These are phyloP conservation scores for Starmerella bombi DNA, from an alignment of 805 yeast species.

Conservation along the genomic window DNA sequence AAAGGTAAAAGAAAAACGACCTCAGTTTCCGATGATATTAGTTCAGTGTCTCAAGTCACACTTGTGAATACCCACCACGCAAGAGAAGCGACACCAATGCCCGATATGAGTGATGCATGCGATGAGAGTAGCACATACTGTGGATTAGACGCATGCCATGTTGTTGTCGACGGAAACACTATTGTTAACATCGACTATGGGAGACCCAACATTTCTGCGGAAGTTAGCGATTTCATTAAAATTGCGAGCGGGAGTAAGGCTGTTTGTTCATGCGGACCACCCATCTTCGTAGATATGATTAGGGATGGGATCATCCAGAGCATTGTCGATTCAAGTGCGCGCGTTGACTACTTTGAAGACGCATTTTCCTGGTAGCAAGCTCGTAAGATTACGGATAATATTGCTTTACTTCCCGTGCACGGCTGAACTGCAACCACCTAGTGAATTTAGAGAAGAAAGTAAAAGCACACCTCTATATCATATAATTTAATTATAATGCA, in stretches of 20 bases:
- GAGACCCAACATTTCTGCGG: slow-evolving; percentile 17
- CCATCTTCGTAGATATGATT: slow-evolving; percentile 41
- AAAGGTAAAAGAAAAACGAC: not conserved
- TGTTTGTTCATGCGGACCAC: slow-evolving; percentile 49
- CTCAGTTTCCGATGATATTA: not conserved
- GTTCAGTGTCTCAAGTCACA: not conserved
- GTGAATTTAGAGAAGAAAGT: not conserved
- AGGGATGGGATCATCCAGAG: slow-evolving; percentile 31
- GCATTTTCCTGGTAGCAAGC: slow-evolving; percentile 26
- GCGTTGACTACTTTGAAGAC: slow-evolving; percentile 28
- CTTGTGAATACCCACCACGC: not conserved
- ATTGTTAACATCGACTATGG: slow-evolving; percentile 14
- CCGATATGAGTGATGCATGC: not conserved
- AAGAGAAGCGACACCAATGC: not conserved
- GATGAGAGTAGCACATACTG: not conserved
- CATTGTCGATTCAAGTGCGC: slow-evolving; percentile 20
- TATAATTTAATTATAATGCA: not conserved
- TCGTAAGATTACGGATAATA: not conserved
- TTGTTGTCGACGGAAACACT: slow-evolving; percentile 6
- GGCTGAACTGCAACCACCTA: not conserved
- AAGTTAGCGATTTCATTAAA: slow-evolving; percentile 16
- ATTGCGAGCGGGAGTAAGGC: slow-evolving; percentile 32
- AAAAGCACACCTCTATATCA: not conserved
- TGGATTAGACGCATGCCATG: slow-evolving; percentile 3
- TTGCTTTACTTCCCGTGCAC: no score